These are phyloP conservation scores for Fusarium nelsonii DNA, from an alignment of 2,329 filamentous ascomycete species.

Conservation along the genomic window DNA sequence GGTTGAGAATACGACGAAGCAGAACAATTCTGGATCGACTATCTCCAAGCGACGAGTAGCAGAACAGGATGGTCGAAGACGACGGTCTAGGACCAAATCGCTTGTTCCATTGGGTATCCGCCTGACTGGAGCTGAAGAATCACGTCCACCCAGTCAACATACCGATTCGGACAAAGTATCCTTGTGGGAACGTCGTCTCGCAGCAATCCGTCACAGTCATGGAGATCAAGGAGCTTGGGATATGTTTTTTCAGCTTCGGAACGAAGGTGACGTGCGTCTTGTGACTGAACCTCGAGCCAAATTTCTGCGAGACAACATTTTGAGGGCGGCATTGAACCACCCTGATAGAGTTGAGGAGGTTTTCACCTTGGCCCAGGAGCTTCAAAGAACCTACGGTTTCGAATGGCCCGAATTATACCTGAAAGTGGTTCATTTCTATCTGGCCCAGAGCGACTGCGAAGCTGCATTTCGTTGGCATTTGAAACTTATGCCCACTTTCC, in stretches of 20 bases:
- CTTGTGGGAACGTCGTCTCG: slow-evolving; percentile 40
- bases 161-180: slow-evolving; percentile 23
- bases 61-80: slow-evolving; percentile 31
- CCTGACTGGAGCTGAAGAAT: not conserved
- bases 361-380: slow-evolving; percentile 48
- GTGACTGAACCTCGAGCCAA: slow-evolving; percentile 44
- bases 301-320: slow-evolving; percentile 48
- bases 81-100: slow-evolving; percentile 23
- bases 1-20: slow-evolving; percentile 4
- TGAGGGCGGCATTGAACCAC: slow-evolving; percentile 48
- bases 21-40: slow-evolving; percentile 17
- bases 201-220: slow-evolving; percentile 35
- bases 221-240: slow-evolving; percentile 48
- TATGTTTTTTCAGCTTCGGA: slow-evolving; percentile 43
- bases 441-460: slow-evolving; percentile 55
- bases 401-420: slow-evolving; percentile 65
- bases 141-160: not conserved
- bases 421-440: slow-evolving; percentile 59
- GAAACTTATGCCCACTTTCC: slow-evolving; percentile 58
- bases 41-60: not conserved
- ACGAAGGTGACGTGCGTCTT: slow-evolving; percentile 30
- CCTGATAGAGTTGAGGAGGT: slow-evolving; percentile 45
- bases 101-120: slow-evolving; percentile 27
- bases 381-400: slow-evolving; percentile 54
- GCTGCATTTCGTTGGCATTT: slow-evolving; percentile 63